These are phyloP conservation scores for Streptanthus diversifolius DNA, from an alignment of 345 rosid genomes.

Conservation along the genomic window DNA sequence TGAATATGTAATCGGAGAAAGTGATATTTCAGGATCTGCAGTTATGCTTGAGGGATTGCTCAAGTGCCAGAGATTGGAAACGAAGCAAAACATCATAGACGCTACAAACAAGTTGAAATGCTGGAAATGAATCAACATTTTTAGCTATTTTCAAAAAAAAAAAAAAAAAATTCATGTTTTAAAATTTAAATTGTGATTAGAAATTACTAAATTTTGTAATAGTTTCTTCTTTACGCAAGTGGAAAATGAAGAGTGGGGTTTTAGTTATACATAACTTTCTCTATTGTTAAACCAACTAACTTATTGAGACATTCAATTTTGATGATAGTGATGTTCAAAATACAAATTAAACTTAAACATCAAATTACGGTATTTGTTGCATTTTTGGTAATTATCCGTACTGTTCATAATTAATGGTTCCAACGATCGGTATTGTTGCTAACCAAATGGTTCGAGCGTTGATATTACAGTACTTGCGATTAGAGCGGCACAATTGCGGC, in stretches of 20 bases:
- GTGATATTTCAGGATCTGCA: slow-evolving; percentile 46
- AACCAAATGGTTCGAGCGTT: background rate
- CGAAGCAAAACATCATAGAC: slow-evolving; percentile 53
- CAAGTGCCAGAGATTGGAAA: slow-evolving; percentile 47
- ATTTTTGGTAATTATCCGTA: background rate
- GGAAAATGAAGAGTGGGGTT: slow-evolving; percentile 25
- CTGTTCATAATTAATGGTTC: background rate
- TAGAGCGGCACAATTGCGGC: background rate
- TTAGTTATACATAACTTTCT: background rate
- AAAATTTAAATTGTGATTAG: background rate
- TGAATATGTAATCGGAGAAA: slow-evolving; percentile 40
- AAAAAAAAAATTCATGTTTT: background rate
- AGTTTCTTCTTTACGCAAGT: background rate
- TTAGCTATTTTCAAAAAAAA: background rate
- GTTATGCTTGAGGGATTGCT: slow-evolving; percentile 49
- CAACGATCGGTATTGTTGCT: background rate
- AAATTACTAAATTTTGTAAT: background rate
- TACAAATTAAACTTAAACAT: slow-evolving; percentile 1
- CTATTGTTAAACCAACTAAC: slow-evolving; percentile 24
- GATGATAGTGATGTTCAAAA: slow-evolving; percentile 19
- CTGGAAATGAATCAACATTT: slow-evolving; percentile 34
- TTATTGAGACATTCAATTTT: slow-evolving; percentile 23
- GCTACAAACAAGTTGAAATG: slow-evolving; percentile 57
- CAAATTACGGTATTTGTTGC: background rate
- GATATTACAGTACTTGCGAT: background rate